A percentile compares a stretch with the other conserved stretches of the same genome.
These are phyloP conservation scores for Brassica juncea DNA, from an alignment of 345 rosid species.

Conservation along the genomic window DNA sequence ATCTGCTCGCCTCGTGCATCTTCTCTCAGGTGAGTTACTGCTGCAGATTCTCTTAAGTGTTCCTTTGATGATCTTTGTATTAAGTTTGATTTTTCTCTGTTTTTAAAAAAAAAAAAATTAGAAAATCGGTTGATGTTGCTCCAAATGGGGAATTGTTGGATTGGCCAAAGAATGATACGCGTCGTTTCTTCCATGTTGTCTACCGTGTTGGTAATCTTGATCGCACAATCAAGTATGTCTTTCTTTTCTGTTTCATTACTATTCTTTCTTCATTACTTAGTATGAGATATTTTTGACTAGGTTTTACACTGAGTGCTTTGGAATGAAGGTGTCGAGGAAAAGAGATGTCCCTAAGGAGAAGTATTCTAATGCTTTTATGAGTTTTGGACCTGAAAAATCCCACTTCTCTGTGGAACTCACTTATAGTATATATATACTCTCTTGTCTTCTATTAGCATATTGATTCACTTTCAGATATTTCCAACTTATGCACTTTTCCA, in stretches of 20 bases:
- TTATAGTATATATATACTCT: slow-evolving; percentile 53
- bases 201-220: slow-evolving; percentile 95
- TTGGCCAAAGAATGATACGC: slow-evolving; percentile 90
- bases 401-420: slow-evolving; percentile 83
- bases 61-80: neutral
- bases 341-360: slow-evolving; percentile 92
- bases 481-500: neutral
- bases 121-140: slow-evolving; percentile 55
- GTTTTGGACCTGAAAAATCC: slow-evolving; percentile 79
- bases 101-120: neutral
- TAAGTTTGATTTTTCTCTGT: neutral
- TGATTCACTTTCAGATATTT: neutral
- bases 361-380: slow-evolving; percentile 89
- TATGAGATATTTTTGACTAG: slow-evolving; percentile 32
- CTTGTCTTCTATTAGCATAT: neutral
- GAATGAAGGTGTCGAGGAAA: slow-evolving; percentile 87
- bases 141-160: slow-evolving; percentile 62
- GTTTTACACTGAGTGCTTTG: slow-evolving; percentile 88
- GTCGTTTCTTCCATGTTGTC: slow-evolving; percentile 84
- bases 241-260: neutral
- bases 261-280: neutral
- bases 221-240: slow-evolving; percentile 72
- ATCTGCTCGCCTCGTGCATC: neutral
- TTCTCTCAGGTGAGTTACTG: neutral
- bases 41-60: neutral